phyloP scores from a whole-genome alignment of 116 monocot species.

The Cymodocea nodosa region DNA sequence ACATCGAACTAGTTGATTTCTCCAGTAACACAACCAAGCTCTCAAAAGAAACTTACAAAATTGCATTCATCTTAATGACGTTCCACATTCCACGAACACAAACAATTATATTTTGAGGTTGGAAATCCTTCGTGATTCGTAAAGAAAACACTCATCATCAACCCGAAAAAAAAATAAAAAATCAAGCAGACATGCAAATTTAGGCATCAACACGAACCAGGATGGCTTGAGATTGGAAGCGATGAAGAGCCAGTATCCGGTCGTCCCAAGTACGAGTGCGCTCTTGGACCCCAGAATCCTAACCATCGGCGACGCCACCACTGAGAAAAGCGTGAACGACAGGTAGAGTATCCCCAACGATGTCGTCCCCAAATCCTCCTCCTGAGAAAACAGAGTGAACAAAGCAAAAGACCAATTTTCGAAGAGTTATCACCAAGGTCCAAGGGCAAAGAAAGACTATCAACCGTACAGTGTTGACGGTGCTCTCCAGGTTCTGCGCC shows the following conservation, averaged over 20 bases:
- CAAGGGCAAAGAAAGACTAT: background rate
- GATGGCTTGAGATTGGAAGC: constrained; percentile 79
- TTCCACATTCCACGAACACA: no score
- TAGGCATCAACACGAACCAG: constrained; percentile 31
- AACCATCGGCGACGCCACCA: constrained; percentile 61
- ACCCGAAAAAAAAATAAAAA: background rate
- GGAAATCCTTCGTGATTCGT: no score
- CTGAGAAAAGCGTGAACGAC: constrained; percentile 74
- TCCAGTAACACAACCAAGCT: no score
- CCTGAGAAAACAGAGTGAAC: constrained; percentile 24
- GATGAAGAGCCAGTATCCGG: constrained; percentile 86
- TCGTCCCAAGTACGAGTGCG: constrained; percentile 64
- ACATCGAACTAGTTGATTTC: no score
- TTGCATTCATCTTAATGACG: no score
- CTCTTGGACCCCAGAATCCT: constrained; percentile 49
- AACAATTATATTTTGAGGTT: no score
- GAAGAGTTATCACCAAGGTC: background rate
- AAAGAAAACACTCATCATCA: no score
- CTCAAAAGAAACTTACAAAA: no score
- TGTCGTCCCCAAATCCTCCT: constrained; percentile 53
- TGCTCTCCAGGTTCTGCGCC: constrained; percentile 85
- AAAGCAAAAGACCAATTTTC: background rate
- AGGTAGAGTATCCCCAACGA: constrained; percentile 79
- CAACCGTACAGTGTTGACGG: constrained; percentile 46
- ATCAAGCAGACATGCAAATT: background rate